Conservation (phyloP, 129 eudicot genomes). For the Saposhnikovia divaricata region DNA sequence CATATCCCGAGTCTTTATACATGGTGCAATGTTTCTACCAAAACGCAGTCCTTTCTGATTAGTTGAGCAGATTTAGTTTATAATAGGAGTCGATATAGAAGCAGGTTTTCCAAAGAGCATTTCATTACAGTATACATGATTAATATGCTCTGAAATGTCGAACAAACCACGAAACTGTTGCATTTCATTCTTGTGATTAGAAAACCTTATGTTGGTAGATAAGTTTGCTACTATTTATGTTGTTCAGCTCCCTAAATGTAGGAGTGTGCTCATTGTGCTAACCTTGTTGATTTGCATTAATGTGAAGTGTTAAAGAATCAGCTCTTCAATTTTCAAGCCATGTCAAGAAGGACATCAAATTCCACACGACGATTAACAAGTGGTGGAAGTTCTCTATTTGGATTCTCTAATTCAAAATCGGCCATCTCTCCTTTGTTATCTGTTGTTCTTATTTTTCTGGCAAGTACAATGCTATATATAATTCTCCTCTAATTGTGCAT, state of each 20-base stretch:
- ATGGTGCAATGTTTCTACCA: background rate
- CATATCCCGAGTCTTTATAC: background rate
- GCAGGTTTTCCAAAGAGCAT: no score
- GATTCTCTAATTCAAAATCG: slow-evolving; percentile 12
- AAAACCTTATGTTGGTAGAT: background rate
- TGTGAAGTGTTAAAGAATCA: background rate
- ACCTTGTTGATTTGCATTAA: background rate
- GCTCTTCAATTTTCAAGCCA: background rate
- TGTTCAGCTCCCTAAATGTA: background rate
- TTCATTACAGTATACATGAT: no score
- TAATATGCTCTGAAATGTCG: background rate
- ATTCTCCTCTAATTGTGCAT: background rate
- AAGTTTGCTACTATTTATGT: background rate
- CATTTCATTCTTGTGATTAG: background rate
- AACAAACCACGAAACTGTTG: background rate
- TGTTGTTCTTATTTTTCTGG: slow-evolving; percentile 21
- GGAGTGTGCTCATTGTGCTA: background rate
- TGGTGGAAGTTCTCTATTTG: slow-evolving; percentile 8
- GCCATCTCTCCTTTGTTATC: slow-evolving; percentile 17
- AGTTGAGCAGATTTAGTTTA: no score
- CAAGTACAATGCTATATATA: background rate
- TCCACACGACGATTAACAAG: slow-evolving; percentile 3
- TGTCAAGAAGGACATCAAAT: slow-evolving; percentile 17
- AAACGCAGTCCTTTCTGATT: background rate
- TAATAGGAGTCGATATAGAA: no score